phyloP scores from a whole-genome alignment of 2,329 filamentous ascomycete genomes.

The Penicillium crustosum region DNA sequence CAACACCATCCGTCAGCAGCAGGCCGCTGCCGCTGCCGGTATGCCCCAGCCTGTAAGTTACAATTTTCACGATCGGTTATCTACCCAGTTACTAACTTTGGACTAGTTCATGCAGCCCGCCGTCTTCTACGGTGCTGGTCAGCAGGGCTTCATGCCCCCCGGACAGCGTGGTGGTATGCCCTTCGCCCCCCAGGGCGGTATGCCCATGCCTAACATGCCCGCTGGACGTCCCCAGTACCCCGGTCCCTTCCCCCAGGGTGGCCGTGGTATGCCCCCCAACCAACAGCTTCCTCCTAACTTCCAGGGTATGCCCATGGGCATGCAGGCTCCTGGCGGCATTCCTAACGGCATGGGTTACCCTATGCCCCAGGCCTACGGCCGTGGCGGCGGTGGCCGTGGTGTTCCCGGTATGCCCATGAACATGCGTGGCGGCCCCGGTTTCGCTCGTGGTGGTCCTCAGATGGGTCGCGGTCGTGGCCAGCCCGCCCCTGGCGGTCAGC shows the following conservation, averaged over 20 bases:
- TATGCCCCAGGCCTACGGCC: constrained; percentile 72
- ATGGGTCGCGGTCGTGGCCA: constrained; percentile 46
- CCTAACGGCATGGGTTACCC: constrained; percentile 79
- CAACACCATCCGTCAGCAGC: constrained; percentile 98
- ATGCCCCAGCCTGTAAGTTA: constrained; percentile 63
- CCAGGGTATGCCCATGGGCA: constrained; percentile 65
- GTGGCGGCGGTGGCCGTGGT: constrained; percentile 69
- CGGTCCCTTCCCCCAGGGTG: constrained; percentile 76
- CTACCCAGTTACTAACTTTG: background rate
- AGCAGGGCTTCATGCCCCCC: constrained; percentile 57
- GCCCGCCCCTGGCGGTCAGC: constrained; percentile 37
- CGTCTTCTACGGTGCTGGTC: constrained; percentile 85
- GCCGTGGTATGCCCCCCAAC: constrained; percentile 77
- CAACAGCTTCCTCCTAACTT: constrained; percentile 89
- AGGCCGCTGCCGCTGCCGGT: constrained; percentile 85
- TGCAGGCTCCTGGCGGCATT: constrained; percentile 64
- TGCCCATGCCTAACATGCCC: constrained; percentile 67
- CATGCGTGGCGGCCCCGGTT: constrained; percentile 50
- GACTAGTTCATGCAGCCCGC: constrained; percentile 72
- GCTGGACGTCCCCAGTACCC: constrained; percentile 85
- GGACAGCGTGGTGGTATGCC: constrained; percentile 61
- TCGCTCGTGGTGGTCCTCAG: constrained; percentile 47
- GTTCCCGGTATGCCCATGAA: constrained; percentile 69
- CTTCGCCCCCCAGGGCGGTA: constrained; percentile 57
- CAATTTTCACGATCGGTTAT: background rate